Conservation (phyloP, 371 early-diverging fungal genomes). For the Mucor piriformis region DNA sequence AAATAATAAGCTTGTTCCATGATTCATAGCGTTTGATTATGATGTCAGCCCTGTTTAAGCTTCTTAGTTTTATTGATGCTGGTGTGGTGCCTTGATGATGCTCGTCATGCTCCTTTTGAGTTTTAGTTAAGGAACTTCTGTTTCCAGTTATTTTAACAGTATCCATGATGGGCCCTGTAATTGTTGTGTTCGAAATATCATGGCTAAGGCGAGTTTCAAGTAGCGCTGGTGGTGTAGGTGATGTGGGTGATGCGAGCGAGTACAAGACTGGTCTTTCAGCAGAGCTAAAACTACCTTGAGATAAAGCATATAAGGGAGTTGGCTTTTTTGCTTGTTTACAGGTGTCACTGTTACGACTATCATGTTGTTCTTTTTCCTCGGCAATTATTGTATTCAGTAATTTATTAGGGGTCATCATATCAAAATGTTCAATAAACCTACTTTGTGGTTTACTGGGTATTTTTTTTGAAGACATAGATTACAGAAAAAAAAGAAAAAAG, state of each 20-base stretch:
- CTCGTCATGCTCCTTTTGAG: neutral
- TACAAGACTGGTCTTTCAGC: neutral
- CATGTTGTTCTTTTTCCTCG: neutral
- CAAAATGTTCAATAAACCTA: conserved; percentile 16
- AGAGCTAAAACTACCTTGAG: neutral
- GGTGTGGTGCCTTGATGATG: neutral
- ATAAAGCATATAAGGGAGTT: conserved; percentile 1
- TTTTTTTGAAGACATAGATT: neutral
- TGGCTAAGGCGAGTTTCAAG: neutral
- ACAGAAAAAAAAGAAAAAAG: neutral
- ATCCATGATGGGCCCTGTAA: neutral
- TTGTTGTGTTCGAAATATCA: neutral
- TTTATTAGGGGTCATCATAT: conserved; percentile 12
- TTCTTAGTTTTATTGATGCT: neutral
- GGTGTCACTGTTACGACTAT: neutral
- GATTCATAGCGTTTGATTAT: conserved; percentile 33
- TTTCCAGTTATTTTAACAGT: neutral
- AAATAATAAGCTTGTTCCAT: conserved; percentile 29
- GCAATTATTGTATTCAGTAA: neutral
- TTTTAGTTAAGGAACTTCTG: too few species aligned
- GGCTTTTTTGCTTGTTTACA: neutral
- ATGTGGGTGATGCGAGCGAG: neutral
- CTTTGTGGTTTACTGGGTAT: conserved; percentile 3
- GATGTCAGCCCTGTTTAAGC: conserved; percentile 33
- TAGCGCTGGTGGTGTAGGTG: neutral